Base-by-base conservation (phyloP, 1,139 yeast genomes). In the Magnusiomyces magnusii region DNA sequence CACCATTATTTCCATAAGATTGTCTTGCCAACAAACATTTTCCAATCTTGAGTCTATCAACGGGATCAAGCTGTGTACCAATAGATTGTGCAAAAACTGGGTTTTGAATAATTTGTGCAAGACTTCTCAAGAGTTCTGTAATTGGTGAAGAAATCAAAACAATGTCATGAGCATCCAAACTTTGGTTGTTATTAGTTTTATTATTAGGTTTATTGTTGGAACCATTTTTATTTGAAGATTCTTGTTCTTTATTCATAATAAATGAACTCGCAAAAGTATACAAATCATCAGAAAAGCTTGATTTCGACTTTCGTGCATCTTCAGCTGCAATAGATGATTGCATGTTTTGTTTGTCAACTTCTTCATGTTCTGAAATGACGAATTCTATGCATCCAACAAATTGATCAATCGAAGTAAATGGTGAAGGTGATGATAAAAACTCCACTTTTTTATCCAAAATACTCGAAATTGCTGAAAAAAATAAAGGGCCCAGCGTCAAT, bases 381-480 rank as follows among this genome's bases (percentile, higher is more conserved):
- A 51, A 51, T 21, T 51, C 47, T 9, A 51, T 25, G 44, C 54
- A 51, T n/a, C 54, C 54, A 23, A 15, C 44, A 36, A 51, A 51
- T 23, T 23, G 17, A 17, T 51, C 44, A 15, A 51, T 34, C 2
- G 54, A 39, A 39, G n/a, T 31, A 19, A 17, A 23, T 7, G 17
- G 9, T 7, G 36, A 31, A 50, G 39, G n/a, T n/a, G n/a, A n/a
- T n/a, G n/a, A n/a, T n/a, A n/a, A n/a, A n/a, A n/a, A n/a, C 13
- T 31, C 10, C 36, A 13, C 13, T 31, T 31, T 31, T 31, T 31
- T 13, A 7, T 31, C 13, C 10, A 13, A 31, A 13, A 13, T 13
- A 31, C 13, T 31, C 7, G 36, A 31, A 31, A 31, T 31, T 31
- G 36, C 36, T 13, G 21, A 51, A 51, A 36, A 51, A 21, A 51